Evolutionary conservation across 106 monocot genomes (phyloP).

Genomic region (Dendrobium nobile): DNA sequence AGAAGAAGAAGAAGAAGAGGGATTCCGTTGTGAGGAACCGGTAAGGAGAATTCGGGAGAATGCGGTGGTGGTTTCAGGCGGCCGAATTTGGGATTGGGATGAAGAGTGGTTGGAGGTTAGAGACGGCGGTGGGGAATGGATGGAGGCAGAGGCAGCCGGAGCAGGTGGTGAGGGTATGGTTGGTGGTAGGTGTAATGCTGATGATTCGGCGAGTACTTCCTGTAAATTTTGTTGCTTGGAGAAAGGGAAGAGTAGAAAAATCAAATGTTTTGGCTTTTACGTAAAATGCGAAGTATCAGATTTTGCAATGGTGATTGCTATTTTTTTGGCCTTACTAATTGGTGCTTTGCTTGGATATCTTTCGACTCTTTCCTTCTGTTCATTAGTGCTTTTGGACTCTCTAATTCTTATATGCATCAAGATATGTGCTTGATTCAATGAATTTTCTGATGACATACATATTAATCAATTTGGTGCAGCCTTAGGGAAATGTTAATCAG

Average conservation of each 20-base stretch:
- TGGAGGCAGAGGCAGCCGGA: background rate
- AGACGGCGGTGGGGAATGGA: background rate
- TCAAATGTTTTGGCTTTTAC: background rate
- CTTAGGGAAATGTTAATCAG: too few species aligned
- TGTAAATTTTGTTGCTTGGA: background rate
- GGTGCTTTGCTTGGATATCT: too few species aligned
- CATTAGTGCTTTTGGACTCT: too few species aligned
- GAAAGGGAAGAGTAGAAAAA: background rate
- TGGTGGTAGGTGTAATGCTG: background rate
- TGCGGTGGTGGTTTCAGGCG: background rate
- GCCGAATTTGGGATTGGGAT: constrained; percentile 24
- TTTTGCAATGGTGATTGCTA: too few species aligned
- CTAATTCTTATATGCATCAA: too few species aligned
- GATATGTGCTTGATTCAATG: too few species aligned
- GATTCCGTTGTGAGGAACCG: background rate
- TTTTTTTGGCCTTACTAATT: too few species aligned
- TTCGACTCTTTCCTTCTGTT: too few species aligned
- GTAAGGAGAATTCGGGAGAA: constrained; percentile 9
- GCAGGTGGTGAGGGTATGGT: background rate
- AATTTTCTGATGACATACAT: too few species aligned
- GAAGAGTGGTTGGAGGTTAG: constrained; percentile 20
- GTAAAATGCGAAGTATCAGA: background rate
- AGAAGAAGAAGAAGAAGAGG: background rate
- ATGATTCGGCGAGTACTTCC: background rate
- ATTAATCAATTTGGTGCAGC: too few species aligned